Evolutionary conservation across 2,329 filamentous ascomycete genomes (phyloP).

Genomic region (Aspergillus sp.): DNA sequence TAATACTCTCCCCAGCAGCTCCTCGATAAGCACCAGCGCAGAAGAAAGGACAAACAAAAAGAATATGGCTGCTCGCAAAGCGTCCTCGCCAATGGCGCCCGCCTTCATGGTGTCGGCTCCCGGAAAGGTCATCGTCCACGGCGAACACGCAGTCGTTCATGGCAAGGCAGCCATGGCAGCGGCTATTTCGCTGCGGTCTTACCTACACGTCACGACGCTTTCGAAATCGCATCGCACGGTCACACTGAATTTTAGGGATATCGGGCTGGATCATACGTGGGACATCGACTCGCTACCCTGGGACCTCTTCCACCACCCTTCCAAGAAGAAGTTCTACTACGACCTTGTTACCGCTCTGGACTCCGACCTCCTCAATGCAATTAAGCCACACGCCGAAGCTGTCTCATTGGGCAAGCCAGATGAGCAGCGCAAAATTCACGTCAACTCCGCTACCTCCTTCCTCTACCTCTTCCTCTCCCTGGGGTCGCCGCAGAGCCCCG

Average conservation of each 20-base stretch:
- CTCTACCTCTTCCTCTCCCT: conserved; percentile 89
- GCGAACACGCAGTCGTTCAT: conserved; percentile 96
- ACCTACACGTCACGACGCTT: conserved; percentile 88
- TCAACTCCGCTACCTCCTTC: conserved; percentile 74
- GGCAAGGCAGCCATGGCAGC: conserved; percentile 95
- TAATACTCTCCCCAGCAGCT: not conserved
- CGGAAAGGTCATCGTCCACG: conserved; percentile 96
- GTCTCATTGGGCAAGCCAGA: conserved; percentile 63
- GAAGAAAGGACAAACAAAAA: conserved; percentile 2
- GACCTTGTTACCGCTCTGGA: conserved; percentile 80
- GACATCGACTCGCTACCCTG: conserved; percentile 88
- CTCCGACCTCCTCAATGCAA: conserved; percentile 68
- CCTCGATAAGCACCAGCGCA: too few species aligned
- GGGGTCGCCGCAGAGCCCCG: conserved; percentile 68
- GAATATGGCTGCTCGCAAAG: conserved; percentile 27
- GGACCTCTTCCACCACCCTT: conserved; percentile 68
- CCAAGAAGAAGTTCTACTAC: conserved; percentile 93
- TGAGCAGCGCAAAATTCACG: conserved; percentile 74
- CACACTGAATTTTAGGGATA: conserved; percentile 82
- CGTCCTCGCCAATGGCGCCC: conserved; percentile 61
- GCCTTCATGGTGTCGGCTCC: conserved; percentile 97
- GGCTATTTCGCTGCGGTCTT: conserved; percentile 88
- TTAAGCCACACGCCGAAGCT: conserved; percentile 68
- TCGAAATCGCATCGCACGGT: conserved; percentile 88
- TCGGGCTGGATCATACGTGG: conserved; percentile 85